Evolutionary conservation across 1,139 yeast genomes (phyloP), one percentile per base, ranked within the genome.

Genomic region (Candida pseudoviswanathii): DNA sequence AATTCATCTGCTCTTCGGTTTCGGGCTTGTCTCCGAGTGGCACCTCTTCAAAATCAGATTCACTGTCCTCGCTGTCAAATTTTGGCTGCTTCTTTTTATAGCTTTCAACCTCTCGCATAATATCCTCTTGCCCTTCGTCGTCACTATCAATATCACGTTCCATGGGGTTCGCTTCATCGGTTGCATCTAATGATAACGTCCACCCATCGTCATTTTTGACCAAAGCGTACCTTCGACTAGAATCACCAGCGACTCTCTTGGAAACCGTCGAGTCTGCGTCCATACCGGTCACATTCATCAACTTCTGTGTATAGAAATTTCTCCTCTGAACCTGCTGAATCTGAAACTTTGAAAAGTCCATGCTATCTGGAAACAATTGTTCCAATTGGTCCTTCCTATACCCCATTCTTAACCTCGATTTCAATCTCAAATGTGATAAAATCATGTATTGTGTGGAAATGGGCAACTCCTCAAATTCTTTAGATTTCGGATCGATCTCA

Each of bases 391-490:
- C 94, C 52, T 90, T 89, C 0, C 92, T 78, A 62, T 87, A 90
- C 0, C 99, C 99, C 96, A 95, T 86, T 71, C 99, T 84, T 64
- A 95, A 78, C 50, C 99, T 73, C 0, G 98, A 92, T 54, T 90
- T 79, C 33, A 91, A 71, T 49, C 99, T 68, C 21, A 96, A 79
- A 50, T 90, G 90, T 8, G 94, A 89, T 26, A 95, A 70, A 2
- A 91, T 81, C 81, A 90, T 90, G 62, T 94, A 95, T 62, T 91
- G 97, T 0, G 96, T 86, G 0, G 92, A 81, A 48, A 86, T 70
- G 0, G 99, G 97, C 25, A 87, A 65, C 34, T 75, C 75, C 11
- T 76, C 74, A 61, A 88, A 88, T 55, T 84, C 88, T 38, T 76
- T 65, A 0, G 94, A 86, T 7, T 79, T 77, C 0, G 94, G 94